A percentile compares a stretch with the other conserved stretches of the same genome.
Evolutionary conservation across 116 monocot species (phyloP).

Genomic region (Trichopus zeylanicus): DNA sequence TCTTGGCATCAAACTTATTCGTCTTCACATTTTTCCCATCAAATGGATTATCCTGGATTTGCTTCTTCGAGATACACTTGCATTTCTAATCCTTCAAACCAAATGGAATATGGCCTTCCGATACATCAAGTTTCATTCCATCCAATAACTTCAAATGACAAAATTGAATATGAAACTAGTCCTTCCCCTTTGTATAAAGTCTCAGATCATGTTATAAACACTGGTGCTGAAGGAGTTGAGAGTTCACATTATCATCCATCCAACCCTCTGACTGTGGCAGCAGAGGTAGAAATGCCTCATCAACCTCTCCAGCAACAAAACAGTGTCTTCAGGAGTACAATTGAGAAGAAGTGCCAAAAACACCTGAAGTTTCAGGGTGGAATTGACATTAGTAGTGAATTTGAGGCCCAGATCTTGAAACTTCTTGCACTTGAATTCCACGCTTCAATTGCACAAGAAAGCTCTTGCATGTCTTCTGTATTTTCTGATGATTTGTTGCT

Average conservation of each 20-base stretch:
- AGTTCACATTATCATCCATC: conserved; percentile 6
- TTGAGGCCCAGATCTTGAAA: conserved; percentile 4
- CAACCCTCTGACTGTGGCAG: conserved; percentile 1
- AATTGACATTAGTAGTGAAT: conserved; percentile 7
- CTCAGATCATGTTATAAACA: conserved; percentile 4
- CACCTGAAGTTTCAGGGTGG: background rate
- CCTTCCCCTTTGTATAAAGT: conserved; percentile 11
- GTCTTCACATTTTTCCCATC: conserved; percentile 15
- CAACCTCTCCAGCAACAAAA: no score
- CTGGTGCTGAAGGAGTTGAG: conserved; percentile 8
- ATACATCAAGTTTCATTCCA: conserved; percentile 13
- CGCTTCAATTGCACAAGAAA: conserved; percentile 17
- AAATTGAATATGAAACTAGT: conserved; percentile 11
- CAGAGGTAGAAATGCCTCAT: conserved; percentile 15
- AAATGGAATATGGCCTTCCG: conserved; percentile 13
- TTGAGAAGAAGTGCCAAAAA: conserved; percentile 13
- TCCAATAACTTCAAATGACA: conserved; percentile 3
- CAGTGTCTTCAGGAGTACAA: no score
- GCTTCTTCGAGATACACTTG: conserved; percentile 13
- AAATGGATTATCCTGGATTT: conserved; percentile 14
- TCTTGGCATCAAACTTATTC: conserved; percentile 15
- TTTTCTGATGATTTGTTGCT: conserved; percentile 19
- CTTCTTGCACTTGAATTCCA: conserved; percentile 11
- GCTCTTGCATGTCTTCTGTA: conserved; percentile 15
- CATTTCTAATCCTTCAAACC: conserved; percentile 5